Percentiles rank a stretch among this genome's conserved stretches.
Evolutionary conservation across 768 basidiomycete species (phyloP).

Genomic region (Boletus rubescentipes): DNA sequence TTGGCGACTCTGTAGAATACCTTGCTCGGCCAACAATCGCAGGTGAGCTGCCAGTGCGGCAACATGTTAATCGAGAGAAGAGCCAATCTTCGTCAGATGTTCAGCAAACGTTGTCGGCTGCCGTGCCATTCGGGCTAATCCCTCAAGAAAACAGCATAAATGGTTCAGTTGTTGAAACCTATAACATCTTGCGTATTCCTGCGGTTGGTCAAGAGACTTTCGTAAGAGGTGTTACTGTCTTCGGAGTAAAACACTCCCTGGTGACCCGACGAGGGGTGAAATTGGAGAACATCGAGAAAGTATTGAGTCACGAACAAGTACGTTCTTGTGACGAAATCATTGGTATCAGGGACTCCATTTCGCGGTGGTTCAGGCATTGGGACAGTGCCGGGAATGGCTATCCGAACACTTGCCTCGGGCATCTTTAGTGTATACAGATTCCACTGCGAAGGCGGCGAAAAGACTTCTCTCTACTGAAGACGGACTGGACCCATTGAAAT

Average conservation of each 20-base stretch:
- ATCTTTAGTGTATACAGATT: slow-evolving; percentile 54
- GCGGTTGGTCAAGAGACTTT: slow-evolving; percentile 42
- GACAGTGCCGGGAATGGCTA: slow-evolving; percentile 73
- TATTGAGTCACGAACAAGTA: slow-evolving; percentile 84
- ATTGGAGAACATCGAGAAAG: slow-evolving; percentile 50
- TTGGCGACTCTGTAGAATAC: slow-evolving; percentile 47
- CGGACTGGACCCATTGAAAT: slow-evolving; percentile 42
- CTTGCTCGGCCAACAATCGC: slow-evolving; percentile 39
- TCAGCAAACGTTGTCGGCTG: slow-evolving; percentile 49
- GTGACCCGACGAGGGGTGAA: slow-evolving; percentile 59
- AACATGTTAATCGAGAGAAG: neutral
- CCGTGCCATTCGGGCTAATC: slow-evolving; percentile 55
- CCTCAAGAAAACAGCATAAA: slow-evolving; percentile 82
- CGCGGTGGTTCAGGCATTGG: slow-evolving; percentile 55
- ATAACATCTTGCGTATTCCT: slow-evolving; percentile 55
- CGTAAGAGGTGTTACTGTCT: slow-evolving; percentile 57
- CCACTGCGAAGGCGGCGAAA: slow-evolving; percentile 72
- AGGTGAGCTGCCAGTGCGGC: slow-evolving; percentile 28
- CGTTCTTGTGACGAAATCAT: slow-evolving; percentile 10
- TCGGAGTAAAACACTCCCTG: slow-evolving; percentile 69
- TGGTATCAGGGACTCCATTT: neutral
- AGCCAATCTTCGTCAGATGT: slow-evolving; percentile 45
- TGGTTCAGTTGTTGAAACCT: slow-evolving; percentile 73
- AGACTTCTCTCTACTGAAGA: slow-evolving; percentile 29
- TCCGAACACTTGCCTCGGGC: slow-evolving; percentile 51